Conservation (phyloP, 495 filamentous ascomycete genomes). For the Bryoglossum gracile region DNA sequence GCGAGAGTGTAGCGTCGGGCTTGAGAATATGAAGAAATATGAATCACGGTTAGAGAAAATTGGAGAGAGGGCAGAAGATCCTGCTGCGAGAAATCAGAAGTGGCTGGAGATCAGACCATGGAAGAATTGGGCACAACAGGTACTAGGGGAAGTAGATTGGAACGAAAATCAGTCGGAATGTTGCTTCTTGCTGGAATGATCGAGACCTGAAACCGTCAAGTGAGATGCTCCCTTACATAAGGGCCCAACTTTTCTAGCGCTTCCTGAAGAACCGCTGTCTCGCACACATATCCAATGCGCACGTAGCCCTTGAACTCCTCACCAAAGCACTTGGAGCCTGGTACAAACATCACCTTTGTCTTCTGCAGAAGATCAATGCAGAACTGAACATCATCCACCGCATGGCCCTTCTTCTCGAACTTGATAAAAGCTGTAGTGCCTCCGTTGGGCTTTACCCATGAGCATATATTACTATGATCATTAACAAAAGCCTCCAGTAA, state of each 20-base stretch:
- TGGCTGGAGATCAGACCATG: too few species aligned
- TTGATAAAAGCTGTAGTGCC: conserved; percentile 79
- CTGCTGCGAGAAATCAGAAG: too few species aligned
- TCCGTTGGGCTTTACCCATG: conserved; percentile 69
- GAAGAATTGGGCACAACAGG: too few species aligned
- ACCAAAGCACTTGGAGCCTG: conserved; percentile 68
- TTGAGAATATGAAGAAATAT: too few species aligned
- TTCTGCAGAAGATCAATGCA: conserved; percentile 61
- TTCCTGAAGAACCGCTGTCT: conserved; percentile 60
- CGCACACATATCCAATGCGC: conserved; percentile 69
- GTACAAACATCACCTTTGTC: conserved; percentile 73
- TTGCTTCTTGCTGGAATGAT: too few species aligned
- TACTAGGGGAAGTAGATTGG: too few species aligned
- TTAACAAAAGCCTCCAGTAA: conserved; percentile 63
- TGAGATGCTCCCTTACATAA: conserved; percentile 50
- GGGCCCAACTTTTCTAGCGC: conserved; percentile 53
- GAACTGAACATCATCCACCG: conserved; percentile 65
- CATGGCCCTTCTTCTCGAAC: conserved; percentile 56
- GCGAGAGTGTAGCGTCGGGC: too few species aligned
- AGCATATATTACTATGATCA: conserved; percentile 52
- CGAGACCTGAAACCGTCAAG: too few species aligned
- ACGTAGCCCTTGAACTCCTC: conserved; percentile 72
- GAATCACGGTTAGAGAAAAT: too few species aligned
- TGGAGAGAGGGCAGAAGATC: too few species aligned
- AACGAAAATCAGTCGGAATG: too few species aligned